Evolutionary conservation across 306 rosid genomes (phyloP), one percentile per base, ranked within the genome.

Genomic region (Lagenaria siceraria): DNA sequence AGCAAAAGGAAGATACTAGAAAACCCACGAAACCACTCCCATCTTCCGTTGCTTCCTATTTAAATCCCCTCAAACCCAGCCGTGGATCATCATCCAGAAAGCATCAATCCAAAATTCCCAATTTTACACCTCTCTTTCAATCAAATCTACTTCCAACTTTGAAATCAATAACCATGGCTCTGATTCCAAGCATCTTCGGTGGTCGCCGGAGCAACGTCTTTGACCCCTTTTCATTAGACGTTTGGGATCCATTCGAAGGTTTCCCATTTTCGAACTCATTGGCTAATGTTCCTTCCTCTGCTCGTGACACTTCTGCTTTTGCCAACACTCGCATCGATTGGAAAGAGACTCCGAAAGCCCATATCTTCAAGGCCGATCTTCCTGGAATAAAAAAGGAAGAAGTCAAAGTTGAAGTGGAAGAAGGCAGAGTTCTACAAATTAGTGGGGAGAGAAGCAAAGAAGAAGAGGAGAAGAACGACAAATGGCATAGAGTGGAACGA

Each of bases 321-420:
- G 88, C 83, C 19, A 72, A 82, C 46, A 43, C 83, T 7, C 82
- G 78, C 4, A 79, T 85, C 42, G 83, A 85, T 51, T 85, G 85
- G 88, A 85, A 80, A 21, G 85, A 85, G 42, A 85, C 85, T 5
- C 85, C 80, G 7, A 59, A 82, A 60, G 85, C 83, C 0, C 88
- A 85, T 42, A 10, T 85, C 18, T 79, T 85, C 80, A 85, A 79
- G 77, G 88, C 82, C 5, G 88, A 82, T 59, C 76, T 85, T 0
- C 88, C 85, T 0, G 88, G 85, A 11, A 78, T 85, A 31, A 84
- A 66, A 8, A 84, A 80, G 71, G 84, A 80, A 18, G 82, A 80
- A 4, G 80, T 84, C 46, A 79, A 82, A 24, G 83, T 85, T 10
- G 88, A 82, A 54, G 71, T 85, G 1, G 88, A 85, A 22, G 88